Percentiles rank a stretch among this genome's conserved stretches.
Evolutionary conservation across 768 basidiomycete genomes (phyloP).

Genomic region (Kondoa subrosea): DNA sequence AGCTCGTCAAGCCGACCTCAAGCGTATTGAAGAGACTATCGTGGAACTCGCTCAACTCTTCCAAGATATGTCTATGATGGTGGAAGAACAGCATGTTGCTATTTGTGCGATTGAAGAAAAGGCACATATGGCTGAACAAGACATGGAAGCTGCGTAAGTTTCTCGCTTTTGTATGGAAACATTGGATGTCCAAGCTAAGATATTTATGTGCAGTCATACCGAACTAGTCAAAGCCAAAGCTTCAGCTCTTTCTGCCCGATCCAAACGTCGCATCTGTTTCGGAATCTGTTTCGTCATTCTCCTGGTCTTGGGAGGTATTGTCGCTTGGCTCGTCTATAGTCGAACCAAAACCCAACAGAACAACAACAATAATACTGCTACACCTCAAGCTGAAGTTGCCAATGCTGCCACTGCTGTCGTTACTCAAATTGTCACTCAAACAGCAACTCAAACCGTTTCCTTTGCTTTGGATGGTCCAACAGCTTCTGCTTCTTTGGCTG

Average conservation of each 20-base stretch:
- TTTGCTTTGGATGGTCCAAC: neutral
- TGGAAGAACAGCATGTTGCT: conserved; percentile 56
- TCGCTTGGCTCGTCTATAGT: conserved; percentile 45
- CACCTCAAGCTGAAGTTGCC: neutral
- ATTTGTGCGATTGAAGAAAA: conserved; percentile 47
- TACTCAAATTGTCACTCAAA: neutral
- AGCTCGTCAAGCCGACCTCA: conserved; percentile 65
- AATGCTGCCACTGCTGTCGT: neutral
- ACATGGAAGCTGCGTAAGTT: conserved; percentile 38
- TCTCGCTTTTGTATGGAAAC: neutral
- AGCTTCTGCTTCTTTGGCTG: too few species aligned
- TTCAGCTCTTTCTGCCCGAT: conserved; percentile 71
- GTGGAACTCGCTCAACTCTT: conserved; percentile 71
- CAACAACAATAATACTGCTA: neutral
- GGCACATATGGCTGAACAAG: conserved; percentile 46
- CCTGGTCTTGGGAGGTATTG: conserved; percentile 49
- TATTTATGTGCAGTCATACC: conserved; percentile 40
- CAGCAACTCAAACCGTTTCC: neutral
- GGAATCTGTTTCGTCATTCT: conserved; percentile 45
- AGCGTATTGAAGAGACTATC: conserved; percentile 63
- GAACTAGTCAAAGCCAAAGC: conserved; percentile 70
- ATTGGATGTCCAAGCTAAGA: conserved; percentile 4
- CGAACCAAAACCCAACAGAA: conserved; percentile 17
- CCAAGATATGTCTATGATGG: conserved; percentile 43
- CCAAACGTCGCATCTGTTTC: conserved; percentile 97